Evolutionary conservation across 306 rosid species (phyloP).

Genomic region (Datisca glomerata): DNA sequence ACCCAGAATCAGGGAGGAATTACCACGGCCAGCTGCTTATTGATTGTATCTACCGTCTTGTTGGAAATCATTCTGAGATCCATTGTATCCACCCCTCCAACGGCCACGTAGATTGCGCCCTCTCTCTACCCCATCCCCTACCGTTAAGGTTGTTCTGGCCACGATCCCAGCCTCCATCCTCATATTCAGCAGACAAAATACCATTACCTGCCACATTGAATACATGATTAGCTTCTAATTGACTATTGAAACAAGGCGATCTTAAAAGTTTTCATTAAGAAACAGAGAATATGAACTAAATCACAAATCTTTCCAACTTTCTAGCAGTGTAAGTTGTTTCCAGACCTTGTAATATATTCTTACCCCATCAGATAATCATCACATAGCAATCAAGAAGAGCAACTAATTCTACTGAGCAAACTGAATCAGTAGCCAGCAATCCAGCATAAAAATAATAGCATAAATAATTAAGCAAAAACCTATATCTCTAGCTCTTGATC

Average conservation of each 20-base stretch:
- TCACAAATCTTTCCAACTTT: too few species aligned
- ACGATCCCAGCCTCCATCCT: slow-evolving; percentile 77
- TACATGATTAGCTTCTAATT: slow-evolving; percentile 4
- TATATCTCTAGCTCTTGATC: slow-evolving; percentile 64
- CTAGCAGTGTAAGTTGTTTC: too few species aligned
- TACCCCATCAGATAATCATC: too few species aligned
- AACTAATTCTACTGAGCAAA: too few species aligned
- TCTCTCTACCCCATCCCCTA: slow-evolving; percentile 87
- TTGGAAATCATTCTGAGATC: slow-evolving; percentile 33
- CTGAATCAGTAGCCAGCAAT: too few species aligned
- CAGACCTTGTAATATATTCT: too few species aligned
- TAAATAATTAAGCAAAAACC: too few species aligned
- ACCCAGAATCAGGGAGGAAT: background rate
- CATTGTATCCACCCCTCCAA: slow-evolving; percentile 84
- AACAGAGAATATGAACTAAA: too few species aligned
- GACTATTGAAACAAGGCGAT: background rate
- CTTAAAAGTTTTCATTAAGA: too few species aligned
- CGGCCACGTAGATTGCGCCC: slow-evolving; percentile 74
- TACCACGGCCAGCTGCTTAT: slow-evolving; percentile 70
- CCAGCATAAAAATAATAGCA: too few species aligned
- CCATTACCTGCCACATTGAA: slow-evolving; percentile 48
- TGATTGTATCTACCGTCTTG: slow-evolving; percentile 73
- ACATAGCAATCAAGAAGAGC: too few species aligned
- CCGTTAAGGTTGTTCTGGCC: slow-evolving; percentile 23
- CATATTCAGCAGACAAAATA: slow-evolving; percentile 46